Evolutionary conservation across 169 alveolate genomes (phyloP), one percentile per base, ranked within the genome.

Genomic region (Babesia gibsoni): DNA sequence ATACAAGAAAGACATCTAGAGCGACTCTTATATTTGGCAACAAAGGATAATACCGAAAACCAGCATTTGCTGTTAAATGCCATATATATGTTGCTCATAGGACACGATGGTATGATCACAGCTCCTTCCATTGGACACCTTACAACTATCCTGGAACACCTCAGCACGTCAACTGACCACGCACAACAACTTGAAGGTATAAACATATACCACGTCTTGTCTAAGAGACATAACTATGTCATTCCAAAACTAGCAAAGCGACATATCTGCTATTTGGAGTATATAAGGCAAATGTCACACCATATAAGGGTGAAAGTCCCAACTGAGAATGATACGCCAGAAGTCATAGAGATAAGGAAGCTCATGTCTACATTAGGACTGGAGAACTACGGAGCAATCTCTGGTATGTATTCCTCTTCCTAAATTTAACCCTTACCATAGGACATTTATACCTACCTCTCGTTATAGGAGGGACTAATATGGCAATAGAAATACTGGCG

Each of bases 401-500:
- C 69, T 27, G 84, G 84, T 75, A 57, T 30, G 63, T 29, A 18
- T 18, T 4, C 3, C 30, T 41, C 3, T n/a, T 18, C 6, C 16
- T 43, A 3, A 35, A 10, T 6, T 25, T 4, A 22, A n/a, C 7
- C 18, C 8, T 2, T 20, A 30, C 10, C 18, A n/a, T 10, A 75
- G 84, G 84, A n/a, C 84, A 75, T 29, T 6, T 75, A 9, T 75
- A 66, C 80, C 18, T 43, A 20, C 84, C 78, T 10, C 20, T 75
- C 10, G 58, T 75, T 16, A 9, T 75, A 66, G 49, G 45, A 9
- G 64, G 57, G 16, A 75, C 73, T 2, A 29, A 66, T 39, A 20
- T 69, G 73, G 65, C 52, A 3, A 69, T 69, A 6, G 64, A 49
- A 20, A 3, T 69, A n/a, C 29, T 30, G 25, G 30, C 59, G 4